phyloP scores from a whole-genome alignment of 139 green algal genomes.

The Tetradesmus lagerheimii region DNA sequence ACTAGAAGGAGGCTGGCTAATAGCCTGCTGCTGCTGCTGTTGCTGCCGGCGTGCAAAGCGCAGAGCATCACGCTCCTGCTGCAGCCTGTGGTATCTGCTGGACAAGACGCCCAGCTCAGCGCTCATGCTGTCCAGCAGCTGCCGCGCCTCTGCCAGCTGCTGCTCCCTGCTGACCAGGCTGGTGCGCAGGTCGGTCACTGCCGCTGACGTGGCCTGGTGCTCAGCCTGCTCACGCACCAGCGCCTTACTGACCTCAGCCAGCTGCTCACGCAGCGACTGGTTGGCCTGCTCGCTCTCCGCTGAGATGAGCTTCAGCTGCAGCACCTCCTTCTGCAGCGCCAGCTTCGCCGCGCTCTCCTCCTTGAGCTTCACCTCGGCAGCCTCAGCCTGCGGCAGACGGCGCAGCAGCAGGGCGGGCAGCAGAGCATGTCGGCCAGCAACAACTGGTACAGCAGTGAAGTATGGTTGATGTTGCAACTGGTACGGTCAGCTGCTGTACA shows the following conservation, averaged over 20 bases:
- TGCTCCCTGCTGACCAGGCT: conserved; percentile 43
- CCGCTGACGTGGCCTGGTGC: conserved; percentile 25
- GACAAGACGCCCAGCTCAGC: conserved; percentile 66
- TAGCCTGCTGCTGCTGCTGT: conserved; percentile 22
- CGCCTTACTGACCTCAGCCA: conserved; percentile 19
- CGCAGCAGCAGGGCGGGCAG: background rate
- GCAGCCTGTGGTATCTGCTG: conserved; percentile 44
- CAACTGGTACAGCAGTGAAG: too few relatives aligned
- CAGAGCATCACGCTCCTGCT: conserved; percentile 41
- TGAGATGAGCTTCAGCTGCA: conserved; percentile 53
- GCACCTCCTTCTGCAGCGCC: conserved; percentile 51
- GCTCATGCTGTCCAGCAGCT: conserved; percentile 59
- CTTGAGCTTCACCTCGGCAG: conserved; percentile 34
- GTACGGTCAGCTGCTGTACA: background rate
- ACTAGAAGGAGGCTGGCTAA: background rate
- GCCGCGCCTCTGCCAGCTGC: conserved; percentile 51
- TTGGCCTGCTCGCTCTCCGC: conserved; percentile 52
- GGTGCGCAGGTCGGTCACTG: background rate
- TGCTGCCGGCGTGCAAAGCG: background rate
- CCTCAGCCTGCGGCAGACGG: conserved; percentile 33
- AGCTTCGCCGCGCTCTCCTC: conserved; percentile 43
- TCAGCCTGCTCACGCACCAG: conserved; percentile 35
- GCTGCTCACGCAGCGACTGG: conserved; percentile 4
- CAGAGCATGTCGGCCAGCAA: background rate
- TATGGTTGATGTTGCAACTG: too few relatives aligned